Percentiles rank a stretch among this genome's conserved stretches.
Evolutionary conservation across 148 eudicot species (phyloP).

Genomic region (Beta vulgaris): DNA sequence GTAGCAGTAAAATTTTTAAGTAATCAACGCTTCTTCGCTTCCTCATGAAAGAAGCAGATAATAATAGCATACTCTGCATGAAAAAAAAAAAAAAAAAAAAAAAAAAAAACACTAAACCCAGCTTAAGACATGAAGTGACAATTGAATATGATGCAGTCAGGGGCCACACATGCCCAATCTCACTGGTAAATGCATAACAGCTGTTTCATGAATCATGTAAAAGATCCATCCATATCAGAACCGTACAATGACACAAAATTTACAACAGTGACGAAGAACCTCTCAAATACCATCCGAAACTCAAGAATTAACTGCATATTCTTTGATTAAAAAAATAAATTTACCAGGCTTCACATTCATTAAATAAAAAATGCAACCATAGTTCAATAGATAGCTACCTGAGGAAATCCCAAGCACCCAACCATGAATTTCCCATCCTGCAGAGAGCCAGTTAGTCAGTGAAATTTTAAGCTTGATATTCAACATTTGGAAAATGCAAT

Average conservation of each 20-base stretch:
- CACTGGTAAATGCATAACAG: not conserved
- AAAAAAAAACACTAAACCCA: not conserved
- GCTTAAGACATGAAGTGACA: not conserved
- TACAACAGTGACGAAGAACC: not conserved
- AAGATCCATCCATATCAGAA: not conserved
- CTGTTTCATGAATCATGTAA: not conserved
- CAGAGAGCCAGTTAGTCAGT: constrained; percentile 26
- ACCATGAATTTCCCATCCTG: constrained; percentile 98
- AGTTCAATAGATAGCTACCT: constrained; percentile 39
- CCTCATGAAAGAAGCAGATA: not conserved
- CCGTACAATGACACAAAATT: not conserved
- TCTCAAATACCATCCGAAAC: not conserved
- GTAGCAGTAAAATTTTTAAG: not conserved
- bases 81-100: not conserved
- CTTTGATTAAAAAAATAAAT: constrained; percentile 7
- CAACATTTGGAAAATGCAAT: not conserved
- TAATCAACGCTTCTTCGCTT: not conserved
- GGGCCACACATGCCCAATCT: not conserved
- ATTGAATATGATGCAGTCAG: not conserved
- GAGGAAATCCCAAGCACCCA: constrained; percentile 93
- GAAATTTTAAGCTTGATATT: constrained; percentile 9
- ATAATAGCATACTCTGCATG: not conserved
- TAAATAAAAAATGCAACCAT: not conserved
- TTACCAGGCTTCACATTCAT: not conserved
- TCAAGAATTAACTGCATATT: not conserved